Percentiles rank a stretch among this genome's conserved stretches.
These are phyloP conservation scores for Cercospora zeae-maydis DNA, from an alignment of 2,329 filamentous ascomycete species.

Conservation along the genomic window DNA sequence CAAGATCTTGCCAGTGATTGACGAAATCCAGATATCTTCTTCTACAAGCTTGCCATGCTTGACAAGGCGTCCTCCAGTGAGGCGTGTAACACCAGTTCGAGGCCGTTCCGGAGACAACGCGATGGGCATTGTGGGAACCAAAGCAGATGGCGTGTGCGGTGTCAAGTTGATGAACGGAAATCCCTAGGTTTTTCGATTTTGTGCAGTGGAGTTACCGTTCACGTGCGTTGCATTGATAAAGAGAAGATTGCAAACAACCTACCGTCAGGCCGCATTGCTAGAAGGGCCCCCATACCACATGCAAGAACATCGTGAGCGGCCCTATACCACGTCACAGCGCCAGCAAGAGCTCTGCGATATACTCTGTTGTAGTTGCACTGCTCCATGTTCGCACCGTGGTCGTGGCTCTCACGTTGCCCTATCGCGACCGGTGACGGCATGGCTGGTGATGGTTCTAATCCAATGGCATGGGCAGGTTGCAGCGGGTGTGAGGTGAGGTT, in stretches of 20 bases:
- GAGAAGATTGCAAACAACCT: neutral
- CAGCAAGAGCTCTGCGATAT: constrained; percentile 1
- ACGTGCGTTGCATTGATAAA: neutral
- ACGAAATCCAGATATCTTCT: constrained; percentile 86
- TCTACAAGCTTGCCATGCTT: constrained; percentile 64
- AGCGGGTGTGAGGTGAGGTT: constrained; percentile 6
- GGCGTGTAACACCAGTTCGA: constrained; percentile 56
- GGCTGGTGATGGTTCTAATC: neutral
- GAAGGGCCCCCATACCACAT: neutral
- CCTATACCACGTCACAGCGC: constrained; percentile 18
- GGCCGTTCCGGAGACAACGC: constrained; percentile 39
- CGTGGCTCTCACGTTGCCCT: constrained; percentile 14
- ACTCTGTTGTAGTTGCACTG: constrained; percentile 17
- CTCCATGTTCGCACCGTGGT: constrained; percentile 5
- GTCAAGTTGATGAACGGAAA: neutral
- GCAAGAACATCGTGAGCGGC: neutral
- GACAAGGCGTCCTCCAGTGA: constrained; percentile 70
- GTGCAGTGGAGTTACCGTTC: neutral
- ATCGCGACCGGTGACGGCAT: neutral
- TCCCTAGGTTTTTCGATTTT: neutral
- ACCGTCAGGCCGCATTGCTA: neutral
- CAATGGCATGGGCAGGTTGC: constrained; percentile 20
- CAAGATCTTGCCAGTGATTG: constrained; percentile 75
- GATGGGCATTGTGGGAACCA: constrained; percentile 38
- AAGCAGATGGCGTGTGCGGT: neutral